Evolutionary conservation across 345 rosid genomes (phyloP).

Genomic region (Hypericum perforatum): DNA sequence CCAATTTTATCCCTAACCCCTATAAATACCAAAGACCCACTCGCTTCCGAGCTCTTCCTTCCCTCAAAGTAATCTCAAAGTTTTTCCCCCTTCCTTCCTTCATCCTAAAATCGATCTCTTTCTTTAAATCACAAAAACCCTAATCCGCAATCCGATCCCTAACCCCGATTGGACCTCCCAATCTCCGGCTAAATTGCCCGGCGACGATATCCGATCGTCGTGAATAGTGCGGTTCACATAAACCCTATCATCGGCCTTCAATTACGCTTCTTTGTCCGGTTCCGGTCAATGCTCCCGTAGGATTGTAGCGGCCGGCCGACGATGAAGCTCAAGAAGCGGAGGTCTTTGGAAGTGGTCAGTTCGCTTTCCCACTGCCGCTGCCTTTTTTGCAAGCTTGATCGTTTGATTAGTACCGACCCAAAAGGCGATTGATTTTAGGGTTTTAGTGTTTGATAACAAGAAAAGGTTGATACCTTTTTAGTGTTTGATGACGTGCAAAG

Average conservation of each 20-base stretch:
- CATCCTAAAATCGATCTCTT: constrained; percentile 14
- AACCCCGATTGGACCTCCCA: background rate
- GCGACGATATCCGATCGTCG: constrained; percentile 25
- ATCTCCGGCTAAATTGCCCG: background rate
- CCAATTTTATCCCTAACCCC: background rate
- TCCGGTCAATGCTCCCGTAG: constrained; percentile 28
- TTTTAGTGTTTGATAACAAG: background rate
- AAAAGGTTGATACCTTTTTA: too few species aligned
- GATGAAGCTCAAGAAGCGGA: constrained; percentile 76
- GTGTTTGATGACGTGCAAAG: too few species aligned
- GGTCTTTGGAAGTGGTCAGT: constrained; percentile 81
- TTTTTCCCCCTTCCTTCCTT: background rate
- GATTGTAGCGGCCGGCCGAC: constrained; percentile 25
- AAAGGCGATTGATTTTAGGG: background rate
- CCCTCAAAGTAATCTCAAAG: constrained; percentile 5
- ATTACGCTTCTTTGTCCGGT: constrained; percentile 10
- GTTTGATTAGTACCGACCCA: background rate
- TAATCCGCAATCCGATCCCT: constrained; percentile 23
- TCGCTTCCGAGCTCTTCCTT: constrained; percentile 15
- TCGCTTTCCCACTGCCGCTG: background rate
- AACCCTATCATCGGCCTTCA: constrained; percentile 32
- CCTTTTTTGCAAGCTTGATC: background rate
- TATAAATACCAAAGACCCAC: constrained; percentile 2
- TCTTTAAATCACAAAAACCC: background rate
- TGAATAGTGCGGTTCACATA: constrained; percentile 9